Conservation (phyloP, 441 rosid species). For the Hypseocharis bilobata region DNA sequence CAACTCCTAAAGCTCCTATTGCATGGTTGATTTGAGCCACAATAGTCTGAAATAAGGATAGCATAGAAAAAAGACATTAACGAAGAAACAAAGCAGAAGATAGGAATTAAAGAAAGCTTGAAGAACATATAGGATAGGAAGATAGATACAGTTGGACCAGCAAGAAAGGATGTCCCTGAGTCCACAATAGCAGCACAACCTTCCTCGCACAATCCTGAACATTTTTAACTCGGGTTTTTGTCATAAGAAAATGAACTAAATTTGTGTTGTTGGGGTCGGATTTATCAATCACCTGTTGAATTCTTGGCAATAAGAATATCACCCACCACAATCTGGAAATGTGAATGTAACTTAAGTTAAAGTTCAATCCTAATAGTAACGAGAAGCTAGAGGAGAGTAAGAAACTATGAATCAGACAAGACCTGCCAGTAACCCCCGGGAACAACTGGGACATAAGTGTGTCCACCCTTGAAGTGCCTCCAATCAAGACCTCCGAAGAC, state of each 20-base stretch:
- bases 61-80: neutral
- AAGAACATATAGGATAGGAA: no score
- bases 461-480: conserved; percentile 53
- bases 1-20: conserved; percentile 51
- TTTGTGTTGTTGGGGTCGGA: no score
- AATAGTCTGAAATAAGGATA: conserved; percentile 30
- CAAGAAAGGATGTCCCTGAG: conserved; percentile 45
- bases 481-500: conserved; percentile 59
- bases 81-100: no score
- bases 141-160: conserved; percentile 54
- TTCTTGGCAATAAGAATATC: conserved; percentile 31
- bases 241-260: no score
- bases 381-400: no score
- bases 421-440: conserved; percentile 55
- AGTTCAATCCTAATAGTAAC: no score
- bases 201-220: conserved; percentile 38
- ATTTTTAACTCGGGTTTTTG: no score
- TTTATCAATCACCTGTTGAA: conserved; percentile 56
- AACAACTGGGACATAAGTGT: conserved; percentile 39
- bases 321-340: conserved; percentile 44
- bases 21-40: conserved; percentile 52
- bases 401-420: no score
- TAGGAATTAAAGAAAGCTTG: no score
- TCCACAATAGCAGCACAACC: conserved; percentile 53
- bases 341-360: no score